Evolutionary conservation across 768 basidiomycete genomes (phyloP), one percentile per base, ranked within the genome.

Genomic region (Mrakia blollopis): DNA sequence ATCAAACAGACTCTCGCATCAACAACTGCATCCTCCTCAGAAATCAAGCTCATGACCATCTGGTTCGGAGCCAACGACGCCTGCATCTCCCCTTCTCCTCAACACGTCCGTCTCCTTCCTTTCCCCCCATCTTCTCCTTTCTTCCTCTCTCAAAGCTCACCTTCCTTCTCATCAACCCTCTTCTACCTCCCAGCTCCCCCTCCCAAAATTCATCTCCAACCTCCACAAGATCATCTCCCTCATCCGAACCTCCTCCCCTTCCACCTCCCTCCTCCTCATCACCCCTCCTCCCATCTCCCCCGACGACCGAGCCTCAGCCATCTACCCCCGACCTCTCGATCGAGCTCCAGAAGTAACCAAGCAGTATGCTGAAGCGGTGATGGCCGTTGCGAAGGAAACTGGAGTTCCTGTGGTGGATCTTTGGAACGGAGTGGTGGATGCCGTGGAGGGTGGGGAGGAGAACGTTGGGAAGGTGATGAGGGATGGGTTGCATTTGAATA

Each of bases 401-500:
- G 82, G 83, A 1, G 87, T 94, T 3, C 87, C 88, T 0, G 86
- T 90, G 14, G 88, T 91, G 0, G 93, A 97, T 83, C 84, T 89
- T 16, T 95, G 91, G 90, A 88, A 86, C 14, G 84, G 82, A 23
- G 79, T 96, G n/a, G 92, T 89, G 86, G 86, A 89, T n/a, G 89
- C 86, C 8, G 89, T 90, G n/a, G 91, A 89, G 0, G 83, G 87
- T 78, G 85, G 88, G 10, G 89, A 90, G 81, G 82, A 83, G 39
- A 85, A 84, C 1, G 83, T 92, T 69, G 85, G 83, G 37, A 83
- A 80, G 62, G 91, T 87, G 81, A 82, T 92, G 73, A 83, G 81
- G 60, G 94, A 97, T 81, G 94, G 94, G 2, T 83, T 97, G 71
- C 94, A 97, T 83, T 83, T 93, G 80, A 92, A 88, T 73, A 85